Conservation (phyloP, 1,139 yeast species). For the Pichia sp. region DNA sequence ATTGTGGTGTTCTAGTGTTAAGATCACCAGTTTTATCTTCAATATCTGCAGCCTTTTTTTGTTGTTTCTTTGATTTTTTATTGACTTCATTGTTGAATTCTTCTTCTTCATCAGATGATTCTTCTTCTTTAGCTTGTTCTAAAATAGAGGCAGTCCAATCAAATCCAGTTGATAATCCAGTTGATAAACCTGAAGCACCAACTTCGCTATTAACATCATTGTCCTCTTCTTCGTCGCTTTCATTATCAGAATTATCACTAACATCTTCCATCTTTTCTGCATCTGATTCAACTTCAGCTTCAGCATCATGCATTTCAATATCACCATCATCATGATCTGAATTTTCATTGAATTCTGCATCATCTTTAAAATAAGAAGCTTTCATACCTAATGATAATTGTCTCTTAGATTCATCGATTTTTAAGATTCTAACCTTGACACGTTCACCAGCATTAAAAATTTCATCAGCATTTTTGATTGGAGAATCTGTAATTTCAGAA, state of each 20-base stretch:
- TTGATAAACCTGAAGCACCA: constrained; percentile 28
- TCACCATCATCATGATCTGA: constrained; percentile 28
- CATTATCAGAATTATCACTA: constrained; percentile 24
- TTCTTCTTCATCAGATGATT: constrained; percentile 47
- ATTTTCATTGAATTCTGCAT: constrained; percentile 18
- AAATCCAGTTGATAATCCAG: constrained; percentile 42
- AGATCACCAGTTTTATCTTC: constrained; percentile 85
- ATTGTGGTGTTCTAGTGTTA: constrained; percentile 82
- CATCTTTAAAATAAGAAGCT: constrained; percentile 70
- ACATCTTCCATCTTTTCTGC: constrained; percentile 21
- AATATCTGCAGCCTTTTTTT: constrained; percentile 38
- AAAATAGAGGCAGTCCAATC: constrained; percentile 92
- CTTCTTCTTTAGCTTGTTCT: constrained; percentile 64
- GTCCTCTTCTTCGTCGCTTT: constrained; percentile 24
- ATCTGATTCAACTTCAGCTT: constrained; percentile 26
- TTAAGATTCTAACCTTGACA: constrained; percentile 76
- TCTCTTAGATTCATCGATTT: constrained; percentile 56
- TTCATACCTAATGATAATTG: constrained; percentile 88
- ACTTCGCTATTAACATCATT: constrained; percentile 19
- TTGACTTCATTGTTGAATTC: constrained; percentile 39
- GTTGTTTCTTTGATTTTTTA: constrained; percentile 37
- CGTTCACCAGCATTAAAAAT: constrained; percentile 85
- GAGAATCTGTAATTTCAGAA: constrained; percentile 72
- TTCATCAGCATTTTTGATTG: constrained; percentile 43
- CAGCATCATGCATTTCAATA: constrained; percentile 30